These are phyloP conservation scores for Stropharia rugosoannulata DNA, from an alignment of 768 basidiomycete genomes.

Conservation along the genomic window DNA sequence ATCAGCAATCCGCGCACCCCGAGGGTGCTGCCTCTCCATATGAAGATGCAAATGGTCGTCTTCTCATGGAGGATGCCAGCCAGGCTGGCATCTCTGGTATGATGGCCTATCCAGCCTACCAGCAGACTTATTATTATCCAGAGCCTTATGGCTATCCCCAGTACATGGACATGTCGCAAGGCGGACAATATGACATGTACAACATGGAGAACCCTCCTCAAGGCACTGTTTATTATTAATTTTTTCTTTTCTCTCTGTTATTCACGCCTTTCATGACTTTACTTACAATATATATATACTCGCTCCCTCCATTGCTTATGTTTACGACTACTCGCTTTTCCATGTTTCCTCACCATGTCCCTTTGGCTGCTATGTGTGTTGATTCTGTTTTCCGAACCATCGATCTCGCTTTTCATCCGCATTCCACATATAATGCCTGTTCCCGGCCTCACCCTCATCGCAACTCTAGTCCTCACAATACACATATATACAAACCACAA, in stretches of 20 bases:
- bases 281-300: conserved; percentile 21
- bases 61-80: conserved; percentile 20
- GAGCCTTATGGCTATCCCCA: conserved; percentile 65
- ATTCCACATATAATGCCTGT: conserved; percentile 20
- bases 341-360: conserved; percentile 11
- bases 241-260: conserved; percentile 16
- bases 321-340: conserved; percentile 18
- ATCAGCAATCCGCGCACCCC: conserved; percentile 20
- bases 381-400: conserved; percentile 20
- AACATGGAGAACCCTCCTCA: conserved; percentile 48
- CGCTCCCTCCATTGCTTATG: conserved; percentile 15
- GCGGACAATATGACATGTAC: conserved; percentile 69
- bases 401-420: conserved; percentile 22
- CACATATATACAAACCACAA: conserved; percentile 16
- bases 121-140: conserved; percentile 69
- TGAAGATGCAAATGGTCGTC: conserved; percentile 22
- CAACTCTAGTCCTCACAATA: conserved; percentile 16
- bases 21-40: conserved; percentile 26
- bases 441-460: conserved; percentile 13
- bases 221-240: conserved; percentile 63
- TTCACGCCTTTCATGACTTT: conserved; percentile 20
- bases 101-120: conserved; percentile 61
- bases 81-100: conserved; percentile 26
- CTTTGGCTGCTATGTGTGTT: conserved; percentile 21
- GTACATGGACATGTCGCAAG: conserved; percentile 69